Evolutionary conservation across 2,329 filamentous ascomycete species (phyloP).

Genomic region (Nakataea oryzae): DNA sequence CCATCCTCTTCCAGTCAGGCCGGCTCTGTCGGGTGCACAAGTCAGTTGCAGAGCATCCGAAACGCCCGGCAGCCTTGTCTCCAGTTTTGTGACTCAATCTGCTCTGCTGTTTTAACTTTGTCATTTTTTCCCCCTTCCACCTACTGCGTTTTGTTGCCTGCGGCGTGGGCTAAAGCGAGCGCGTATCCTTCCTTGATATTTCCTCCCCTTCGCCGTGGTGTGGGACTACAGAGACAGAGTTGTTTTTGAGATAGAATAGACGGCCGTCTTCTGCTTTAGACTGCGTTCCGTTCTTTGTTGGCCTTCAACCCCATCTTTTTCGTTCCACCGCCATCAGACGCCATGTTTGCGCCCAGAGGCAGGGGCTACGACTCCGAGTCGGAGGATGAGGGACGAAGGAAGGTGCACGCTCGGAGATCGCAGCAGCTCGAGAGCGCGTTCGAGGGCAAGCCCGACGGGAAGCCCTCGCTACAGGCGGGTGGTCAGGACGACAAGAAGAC

Average conservation of each 20-base stretch:
- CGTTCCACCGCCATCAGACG: not conserved
- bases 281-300: not conserved
- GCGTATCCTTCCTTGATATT: not conserved
- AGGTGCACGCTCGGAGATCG: not conserved
- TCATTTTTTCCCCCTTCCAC: not conserved
- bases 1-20: no score
- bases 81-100: not conserved
- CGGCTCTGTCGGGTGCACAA: not conserved
- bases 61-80: not conserved
- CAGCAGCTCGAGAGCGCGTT: not conserved
- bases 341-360: conserved; percentile 3
- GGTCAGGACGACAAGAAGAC: conserved; percentile 37
- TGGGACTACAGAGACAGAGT: not conserved
- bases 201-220: not conserved
- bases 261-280: not conserved
- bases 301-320: not conserved
- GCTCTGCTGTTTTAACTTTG: not conserved
- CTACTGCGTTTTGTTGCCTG: not conserved
- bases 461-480: not conserved
- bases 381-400: not conserved
- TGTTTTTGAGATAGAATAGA: not conserved
- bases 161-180: not conserved
- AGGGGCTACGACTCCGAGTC: conserved; percentile 4
- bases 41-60: not conserved
- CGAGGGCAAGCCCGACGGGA: not conserved